Base-by-base conservation (phyloP, 1,139 yeast genomes). In the Candida sp. region DNA sequence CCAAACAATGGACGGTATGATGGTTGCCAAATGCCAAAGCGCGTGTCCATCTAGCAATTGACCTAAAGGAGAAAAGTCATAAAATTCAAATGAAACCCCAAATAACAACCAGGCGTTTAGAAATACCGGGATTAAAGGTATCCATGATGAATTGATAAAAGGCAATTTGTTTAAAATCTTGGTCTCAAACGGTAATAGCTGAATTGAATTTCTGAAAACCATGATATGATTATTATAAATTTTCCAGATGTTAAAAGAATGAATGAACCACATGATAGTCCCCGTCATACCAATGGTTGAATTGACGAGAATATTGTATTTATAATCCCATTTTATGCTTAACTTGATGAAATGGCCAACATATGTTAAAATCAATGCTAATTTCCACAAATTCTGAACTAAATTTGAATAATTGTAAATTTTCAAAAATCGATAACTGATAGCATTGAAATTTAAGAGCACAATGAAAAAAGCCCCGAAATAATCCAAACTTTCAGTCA, bases 21-120 rank as follows among this genome's bases (percentile, higher is more conserved):
- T 66, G 3, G 78, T 73, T 35, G 68, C 57, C 23, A 72, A 55
- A 48, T 73, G 79, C 79, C 79, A 73, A 9, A 73, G 45, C 7
- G 73, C 54, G 55, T 73, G 79, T 8, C 74, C 73, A 50, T 73
- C 79, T 1, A 73, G 45, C 22, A 73, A 50, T 38, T 63, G 55
- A 19, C 35, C 46, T 43, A 60, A 43, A 1, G 78, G 78, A 12
- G 57, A 57, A 44, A 71, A 72, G 45, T 73, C 79, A 34, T 57
- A 53, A 15, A 70, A 45, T 45, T 73, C 79, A 38, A 73, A 63
- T n/a, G 57, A 45, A 54, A 72, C 63, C 1, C 76, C 70, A 5
- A 52, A 19, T 9, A 69, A 40, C 34, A 73, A 50, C 64, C 73
- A 64, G 2, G 60, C 2, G 46, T 71, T 72, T 32, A 73, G 58